Evolutionary conservation across 208 protist genomes (phyloP), one percentile per base, ranked within the genome.

Genomic region (Leishmania braziliensis): DNA sequence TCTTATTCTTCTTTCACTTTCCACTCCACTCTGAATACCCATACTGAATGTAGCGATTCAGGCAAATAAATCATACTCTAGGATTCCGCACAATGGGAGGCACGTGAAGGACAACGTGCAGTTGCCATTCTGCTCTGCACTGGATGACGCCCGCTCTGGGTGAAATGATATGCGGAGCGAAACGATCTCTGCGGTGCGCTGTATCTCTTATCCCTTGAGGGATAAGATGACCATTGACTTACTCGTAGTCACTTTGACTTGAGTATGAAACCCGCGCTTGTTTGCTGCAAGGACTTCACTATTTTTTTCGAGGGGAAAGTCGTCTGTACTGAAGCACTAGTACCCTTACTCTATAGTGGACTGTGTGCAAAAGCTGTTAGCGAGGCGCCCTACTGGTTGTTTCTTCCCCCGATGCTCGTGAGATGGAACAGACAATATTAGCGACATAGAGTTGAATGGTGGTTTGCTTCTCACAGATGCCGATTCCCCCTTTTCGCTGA

Each of bases 201-300:
- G 33, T 63, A 48, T 63, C 50, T 36, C 26, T 6, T 65, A 68
- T 66, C 10, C 51, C 18, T 5, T 62, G 51, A 51, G 43, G 65
- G 53, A 76, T 65, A 81, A 62, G 58, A 72, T 85, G 77, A 79
- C 82, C 70, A 76, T 16, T 46, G 66, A 62, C 51, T 62, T 68
- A 60, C 26, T 58, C 63, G 43, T 69, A 56, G 63, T 63, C 75
- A 43, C 43, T 54, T 23, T 46, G 63, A 77, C 77, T 78, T 75
- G 82, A 78, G 76, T 85, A 81, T 85, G 77, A 56, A 58, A 5
- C 74, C 33, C 62, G 78, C 74, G 76, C 48, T 56, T 65, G 0
- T 63, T 20, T 63, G 51, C 8, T 66, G 33, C 9, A 3, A 60
- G 69, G 20, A 18, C 39, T 43, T 5, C 23, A 29, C 3, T 46